Conservation (phyloP, 2,329 filamentous ascomycete species). For the Monilinia fructicola region DNA sequence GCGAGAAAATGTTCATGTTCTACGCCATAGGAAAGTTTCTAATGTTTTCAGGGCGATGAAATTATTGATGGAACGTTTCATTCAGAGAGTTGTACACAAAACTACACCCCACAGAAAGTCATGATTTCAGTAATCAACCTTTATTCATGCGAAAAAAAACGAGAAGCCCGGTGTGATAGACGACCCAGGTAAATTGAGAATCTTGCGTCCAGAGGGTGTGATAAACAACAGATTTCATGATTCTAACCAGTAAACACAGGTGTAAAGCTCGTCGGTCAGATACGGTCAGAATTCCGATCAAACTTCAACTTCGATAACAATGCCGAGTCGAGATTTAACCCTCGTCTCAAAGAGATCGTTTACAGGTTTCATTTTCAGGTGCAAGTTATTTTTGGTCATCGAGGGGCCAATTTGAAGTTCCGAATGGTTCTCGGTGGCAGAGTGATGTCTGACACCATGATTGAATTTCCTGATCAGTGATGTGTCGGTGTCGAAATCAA, state of each 20-base stretch:
- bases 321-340: constrained; percentile 2
- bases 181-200: constrained; percentile 20
- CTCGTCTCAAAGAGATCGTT: neutral
- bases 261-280: constrained; percentile 14
- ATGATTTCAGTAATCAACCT: neutral
- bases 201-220: neutral
- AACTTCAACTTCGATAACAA: constrained; percentile 14
- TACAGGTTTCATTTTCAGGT: constrained; percentile 4
- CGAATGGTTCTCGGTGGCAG: constrained; percentile 14
- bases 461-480: neutral
- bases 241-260: constrained; percentile 21
- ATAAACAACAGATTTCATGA: neutral
- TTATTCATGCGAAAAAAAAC: constrained; percentile 18
- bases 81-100: neutral
- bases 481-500: no score
- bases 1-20: neutral
- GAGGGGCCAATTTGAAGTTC: constrained; percentile 24
- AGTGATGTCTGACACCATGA: neutral
- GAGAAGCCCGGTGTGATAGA: constrained; percentile 20
- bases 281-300: constrained; percentile 7
- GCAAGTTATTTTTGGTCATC: constrained; percentile 24
- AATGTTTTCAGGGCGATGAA: constrained; percentile 20
- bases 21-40: neutral
- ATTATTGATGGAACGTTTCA: constrained; percentile 16
- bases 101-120: constrained; percentile 11